A percentile compares a stretch with the other conserved stretches of the same genome.
Evolutionary conservation across 345 rosid species (phyloP).

Genomic region (Rhizophora apiculata): DNA sequence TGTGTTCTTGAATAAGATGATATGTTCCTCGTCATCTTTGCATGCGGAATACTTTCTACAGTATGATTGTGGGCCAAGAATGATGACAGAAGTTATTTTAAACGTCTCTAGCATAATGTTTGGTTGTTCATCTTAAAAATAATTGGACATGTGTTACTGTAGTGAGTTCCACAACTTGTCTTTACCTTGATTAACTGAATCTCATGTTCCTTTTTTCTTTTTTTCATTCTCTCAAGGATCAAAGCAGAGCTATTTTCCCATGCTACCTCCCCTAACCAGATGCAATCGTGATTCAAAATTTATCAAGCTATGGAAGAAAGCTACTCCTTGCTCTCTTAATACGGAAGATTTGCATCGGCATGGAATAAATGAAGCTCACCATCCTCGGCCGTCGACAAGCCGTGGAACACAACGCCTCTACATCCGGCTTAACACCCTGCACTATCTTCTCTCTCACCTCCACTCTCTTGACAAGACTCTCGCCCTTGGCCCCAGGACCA

Average conservation of each 20-base stretch:
- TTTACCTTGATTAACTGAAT: neutral
- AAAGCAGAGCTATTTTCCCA: slow-evolving; percentile 76
- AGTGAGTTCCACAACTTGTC: no score
- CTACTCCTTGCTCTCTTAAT: slow-evolving; percentile 53
- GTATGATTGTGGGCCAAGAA: no score
- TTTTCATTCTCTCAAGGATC: slow-evolving; percentile 42
- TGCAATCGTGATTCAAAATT: slow-evolving; percentile 74
- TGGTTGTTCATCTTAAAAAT: no score
- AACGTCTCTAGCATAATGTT: no score
- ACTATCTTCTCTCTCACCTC: slow-evolving; percentile 66
- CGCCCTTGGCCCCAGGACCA: slow-evolving; percentile 52
- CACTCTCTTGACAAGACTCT: slow-evolving; percentile 82
- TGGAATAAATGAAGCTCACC: slow-evolving; percentile 41
- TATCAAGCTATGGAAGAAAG: slow-evolving; percentile 65
- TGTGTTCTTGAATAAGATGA: no score
- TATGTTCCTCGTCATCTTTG: no score
- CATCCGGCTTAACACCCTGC: slow-evolving; percentile 84
- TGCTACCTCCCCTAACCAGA: slow-evolving; percentile 82
- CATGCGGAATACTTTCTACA: no score
- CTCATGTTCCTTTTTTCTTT: neutral
- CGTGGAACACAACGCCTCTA: slow-evolving; percentile 93
- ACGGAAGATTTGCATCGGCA: slow-evolving; percentile 29
- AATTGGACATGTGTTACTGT: no score
- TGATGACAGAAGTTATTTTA: no score
- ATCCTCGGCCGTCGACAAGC: slow-evolving; percentile 84